Evolutionary conservation across 1,284 basidiomycete species (phyloP), one percentile per base, ranked within the genome.

Genomic region (Thelephora terrestris): DNA sequence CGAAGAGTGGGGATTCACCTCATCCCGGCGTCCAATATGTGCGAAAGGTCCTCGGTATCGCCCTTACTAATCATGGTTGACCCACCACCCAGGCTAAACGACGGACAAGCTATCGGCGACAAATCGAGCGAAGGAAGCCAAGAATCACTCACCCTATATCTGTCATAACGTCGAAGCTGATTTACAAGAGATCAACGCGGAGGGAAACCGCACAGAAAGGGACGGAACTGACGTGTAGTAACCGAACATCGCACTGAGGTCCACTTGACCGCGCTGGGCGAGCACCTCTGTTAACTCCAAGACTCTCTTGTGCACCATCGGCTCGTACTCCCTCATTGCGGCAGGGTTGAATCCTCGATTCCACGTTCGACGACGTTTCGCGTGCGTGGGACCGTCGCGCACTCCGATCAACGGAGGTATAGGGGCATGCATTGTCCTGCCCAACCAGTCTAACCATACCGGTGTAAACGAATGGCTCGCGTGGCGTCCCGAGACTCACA

Each of bases 81-180:
- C 0, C 57, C 55, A 16, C 62, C 61, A 1, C 62, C 60, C 23
- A 60, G 62, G 4, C 62, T 62, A n/a, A 24, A 40, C 27, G 7
- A 14, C 46, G 12, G 46, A 32, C 24, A 17, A 24, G n/a, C 14
- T 20, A 45, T 20, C 18, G n/a, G 2, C 10, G n/a, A 10, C 27
- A 7, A 32, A 34, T 3, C 24, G 5, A 17, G 18, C 36, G 16
- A 7, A 39, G 9, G 32, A 20, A 18, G 2, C 27, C 24, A 25
- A 2, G 40, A 27, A 44, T 20, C n/a, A 65, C 69, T 58, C 59
- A 79, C 76, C 71, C 75, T 62, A 81, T 67, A 52, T 79, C 76
- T 21, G 74, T 74, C 77, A 80, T 79, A 50, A 81, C 72, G 57
- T 81, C 79, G 50, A 74, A 77, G 37, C 79, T 54, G 32, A 32